Evolutionary conservation across 805 yeast species (phyloP).

Genomic region (Candida oleophila): DNA sequence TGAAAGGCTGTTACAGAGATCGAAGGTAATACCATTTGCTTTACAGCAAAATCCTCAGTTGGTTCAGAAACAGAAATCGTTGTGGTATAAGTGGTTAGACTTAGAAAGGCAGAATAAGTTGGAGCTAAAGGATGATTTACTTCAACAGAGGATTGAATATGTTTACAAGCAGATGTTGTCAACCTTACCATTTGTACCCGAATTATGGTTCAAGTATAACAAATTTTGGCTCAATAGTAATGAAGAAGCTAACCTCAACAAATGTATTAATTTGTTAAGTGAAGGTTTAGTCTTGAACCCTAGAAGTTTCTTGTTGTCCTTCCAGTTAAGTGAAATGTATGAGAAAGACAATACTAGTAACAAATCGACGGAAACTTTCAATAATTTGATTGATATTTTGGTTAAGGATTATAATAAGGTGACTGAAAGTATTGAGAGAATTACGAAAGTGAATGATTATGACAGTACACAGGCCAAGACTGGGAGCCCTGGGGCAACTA

Average conservation of each 20-base stretch:
- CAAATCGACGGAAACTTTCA: constrained; percentile 51
- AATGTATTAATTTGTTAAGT: constrained; percentile 46
- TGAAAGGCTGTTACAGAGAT: constrained; percentile 44
- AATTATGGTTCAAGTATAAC: constrained; percentile 70
- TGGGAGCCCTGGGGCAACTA: background rate
- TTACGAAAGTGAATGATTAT: constrained; percentile 10
- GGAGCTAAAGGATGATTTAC: constrained; percentile 49
- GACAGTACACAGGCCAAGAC: too few relatives aligned
- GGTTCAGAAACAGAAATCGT: constrained; percentile 42
- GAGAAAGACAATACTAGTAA: constrained; percentile 57
- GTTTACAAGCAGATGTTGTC: constrained; percentile 72
- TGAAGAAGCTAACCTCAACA: constrained; percentile 40
- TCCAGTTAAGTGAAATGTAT: constrained; percentile 64
- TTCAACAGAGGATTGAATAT: constrained; percentile 61
- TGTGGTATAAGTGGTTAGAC: constrained; percentile 74
- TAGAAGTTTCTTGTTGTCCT: constrained; percentile 61
- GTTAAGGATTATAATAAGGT: constrained; percentile 33
- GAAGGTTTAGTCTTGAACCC: constrained; percentile 68
- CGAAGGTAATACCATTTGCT: constrained; percentile 22
- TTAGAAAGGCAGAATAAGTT: constrained; percentile 78
- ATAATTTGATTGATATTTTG: constrained; percentile 48
- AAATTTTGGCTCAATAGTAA: constrained; percentile 32
- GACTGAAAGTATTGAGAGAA: constrained; percentile 19
- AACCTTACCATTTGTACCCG: constrained; percentile 62
- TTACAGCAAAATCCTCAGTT: constrained; percentile 13